Evolutionary conservation across 495 filamentous ascomycete genomes (phyloP).

Genomic region (Copromyces sp.): DNA sequence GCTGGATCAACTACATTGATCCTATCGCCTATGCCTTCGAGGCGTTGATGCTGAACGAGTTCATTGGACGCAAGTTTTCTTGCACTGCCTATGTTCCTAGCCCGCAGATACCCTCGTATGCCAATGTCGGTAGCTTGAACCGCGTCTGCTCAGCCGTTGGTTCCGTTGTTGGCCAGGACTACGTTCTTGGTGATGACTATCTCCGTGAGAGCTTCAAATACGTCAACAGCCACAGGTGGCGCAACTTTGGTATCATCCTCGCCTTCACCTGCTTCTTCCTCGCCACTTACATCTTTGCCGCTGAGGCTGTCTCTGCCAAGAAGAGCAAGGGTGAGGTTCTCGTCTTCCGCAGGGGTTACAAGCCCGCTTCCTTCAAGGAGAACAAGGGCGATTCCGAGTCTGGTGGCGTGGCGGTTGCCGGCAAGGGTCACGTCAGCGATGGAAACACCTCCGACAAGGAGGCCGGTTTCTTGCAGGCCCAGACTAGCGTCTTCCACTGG

Average conservation of each 20-base stretch:
- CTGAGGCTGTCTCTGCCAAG: conserved; percentile 66
- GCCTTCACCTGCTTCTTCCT: conserved; percentile 63
- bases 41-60: conserved; percentile 85
- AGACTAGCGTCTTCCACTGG: conserved; percentile 72
- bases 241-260: conserved; percentile 73
- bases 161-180: conserved; percentile 43
- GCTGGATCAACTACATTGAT: conserved; percentile 82
- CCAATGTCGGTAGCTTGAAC: conserved; percentile 25
- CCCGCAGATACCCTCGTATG: conserved; percentile 36
- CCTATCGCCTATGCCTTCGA: conserved; percentile 85
- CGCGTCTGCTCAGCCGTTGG: conserved; percentile 55
- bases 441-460: conserved; percentile 40
- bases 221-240: conserved; percentile 54
- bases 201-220: conserved; percentile 52
- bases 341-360: conserved; percentile 70
- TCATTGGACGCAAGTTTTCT: conserved; percentile 50
- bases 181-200: conserved; percentile 57
- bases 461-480: conserved; percentile 40
- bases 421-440: conserved; percentile 32
- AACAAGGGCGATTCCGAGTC: conserved; percentile 45
- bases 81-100: conserved; percentile 56
- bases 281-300: conserved; percentile 53
- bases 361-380: conserved; percentile 47
- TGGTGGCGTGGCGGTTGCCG: conserved; percentile 33
- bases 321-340: conserved; percentile 84